Conservation (phyloP, 768 basidiomycete species). For the Tricholoma terreum region DNA sequence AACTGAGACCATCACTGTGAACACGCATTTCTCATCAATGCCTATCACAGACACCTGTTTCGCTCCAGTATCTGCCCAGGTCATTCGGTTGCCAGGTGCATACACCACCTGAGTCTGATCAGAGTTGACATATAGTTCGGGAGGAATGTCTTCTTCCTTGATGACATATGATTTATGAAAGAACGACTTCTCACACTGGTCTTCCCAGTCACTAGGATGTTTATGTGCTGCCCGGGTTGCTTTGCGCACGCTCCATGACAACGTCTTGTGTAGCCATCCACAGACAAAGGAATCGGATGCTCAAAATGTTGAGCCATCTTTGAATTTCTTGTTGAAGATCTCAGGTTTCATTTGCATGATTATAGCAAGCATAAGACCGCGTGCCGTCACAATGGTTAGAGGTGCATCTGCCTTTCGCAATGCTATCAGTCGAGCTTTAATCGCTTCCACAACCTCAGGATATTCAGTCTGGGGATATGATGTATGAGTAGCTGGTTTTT, state of each 20-base stretch:
- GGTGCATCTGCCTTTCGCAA: slow-evolving; percentile 20
- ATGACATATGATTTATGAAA: slow-evolving; percentile 25
- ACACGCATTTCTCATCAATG: slow-evolving; percentile 36
- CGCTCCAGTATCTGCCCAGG: slow-evolving; percentile 21
- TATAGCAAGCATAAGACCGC: slow-evolving; percentile 32
- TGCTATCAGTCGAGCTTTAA: slow-evolving; percentile 11
- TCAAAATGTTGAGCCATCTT: too few species aligned
- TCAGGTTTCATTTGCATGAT: too few species aligned
- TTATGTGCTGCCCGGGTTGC: too few species aligned
- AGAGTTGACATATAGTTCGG: slow-evolving; percentile 28
- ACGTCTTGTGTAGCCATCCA: slow-evolving; percentile 6
- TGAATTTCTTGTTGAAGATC: too few species aligned
- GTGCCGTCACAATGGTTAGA: slow-evolving; percentile 22
- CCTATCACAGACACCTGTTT: too few species aligned
- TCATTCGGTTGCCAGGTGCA: slow-evolving; percentile 25
- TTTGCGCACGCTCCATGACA: slow-evolving; percentile 24
- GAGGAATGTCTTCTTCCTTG: slow-evolving; percentile 28
- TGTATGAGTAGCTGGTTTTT: too few species aligned
- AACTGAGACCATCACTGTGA: slow-evolving; percentile 31
- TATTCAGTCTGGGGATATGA: slow-evolving; percentile 4
- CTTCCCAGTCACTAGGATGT: too few species aligned
- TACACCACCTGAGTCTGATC: slow-evolving; percentile 35
- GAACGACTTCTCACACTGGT: too few species aligned
- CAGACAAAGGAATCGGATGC: slow-evolving; percentile 19
- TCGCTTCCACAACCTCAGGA: slow-evolving; percentile 14